Evolutionary conservation across 495 filamentous ascomycete species (phyloP), one percentile per base, ranked within the genome.

Genomic region (Parachaetomium inaequale): DNA sequence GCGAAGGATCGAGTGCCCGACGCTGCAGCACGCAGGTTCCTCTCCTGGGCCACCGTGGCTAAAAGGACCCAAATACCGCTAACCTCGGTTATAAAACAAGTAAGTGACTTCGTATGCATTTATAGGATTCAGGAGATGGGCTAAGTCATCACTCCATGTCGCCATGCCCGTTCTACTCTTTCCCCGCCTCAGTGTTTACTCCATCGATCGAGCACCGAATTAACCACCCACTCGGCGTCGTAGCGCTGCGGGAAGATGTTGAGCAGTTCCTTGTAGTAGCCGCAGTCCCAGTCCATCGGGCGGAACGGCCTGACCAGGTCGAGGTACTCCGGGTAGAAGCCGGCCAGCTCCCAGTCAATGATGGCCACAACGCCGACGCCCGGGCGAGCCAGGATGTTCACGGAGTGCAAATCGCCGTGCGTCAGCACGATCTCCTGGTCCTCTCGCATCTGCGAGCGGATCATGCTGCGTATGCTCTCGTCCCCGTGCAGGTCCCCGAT

Each of bases 201-300:
- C 26, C 14, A 52, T 2, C 7, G 25, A 12, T 25, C 2, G 8
- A 55, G 32, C 31, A 25, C n/a, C 31, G 21, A 14, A 8, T 56
- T 23, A 25, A 56, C 36, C 2, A 56, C 2, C 3, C 10, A 56
- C 38, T 56, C 36, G 36, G 36, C 54, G 15, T 56, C 54, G 25
- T 56, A 56, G 36, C 54, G 54, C 36, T 31, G 36, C 54, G 54
- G 54, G 21, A 56, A 56, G 25, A 56, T 29, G 14, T 45, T 45
- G 14, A 56, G 21, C 1, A 55, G 52, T 34, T 40, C 32, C 1
- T 28, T 17, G 52, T 55, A 40, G n/a, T 40, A 55, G 21, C 52
- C 34, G 19, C 19, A 40, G 2, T 1, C 0, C 32, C 19, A 26
- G 52, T 54, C 51, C 3, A 21, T 0, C 34, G 10, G 11, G 34